Conservation (phyloP, 495 filamentous ascomycete species). For the Sordaria brevicollis region DNA sequence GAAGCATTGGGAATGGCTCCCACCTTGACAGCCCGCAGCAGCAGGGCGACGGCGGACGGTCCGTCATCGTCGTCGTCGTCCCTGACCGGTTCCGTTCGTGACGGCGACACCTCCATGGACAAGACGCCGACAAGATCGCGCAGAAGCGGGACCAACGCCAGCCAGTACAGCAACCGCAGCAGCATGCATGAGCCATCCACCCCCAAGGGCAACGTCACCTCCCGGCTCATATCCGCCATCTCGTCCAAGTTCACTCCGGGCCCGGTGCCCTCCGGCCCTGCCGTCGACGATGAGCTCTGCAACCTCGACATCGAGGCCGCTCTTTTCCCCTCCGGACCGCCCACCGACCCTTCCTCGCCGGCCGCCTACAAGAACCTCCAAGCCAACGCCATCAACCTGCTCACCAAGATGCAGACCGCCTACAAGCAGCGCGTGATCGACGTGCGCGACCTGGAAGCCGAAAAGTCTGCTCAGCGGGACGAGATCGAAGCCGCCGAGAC, state of each 20-base stretch:
- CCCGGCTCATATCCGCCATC: conserved; percentile 35
- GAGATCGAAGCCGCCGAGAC: conserved; percentile 70
- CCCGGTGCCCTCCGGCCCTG: conserved; percentile 14
- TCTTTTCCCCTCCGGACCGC: conserved; percentile 41
- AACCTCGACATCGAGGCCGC: conserved; percentile 53
- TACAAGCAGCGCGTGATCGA: conserved; percentile 54
- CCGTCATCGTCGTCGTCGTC: not conserved
- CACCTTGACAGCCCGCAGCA: not conserved
- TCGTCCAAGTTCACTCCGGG: conserved; percentile 25
- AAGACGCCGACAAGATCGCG: conserved; percentile 24
- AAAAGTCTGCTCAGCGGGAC: conserved; percentile 55
- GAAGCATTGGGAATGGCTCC: not conserved
- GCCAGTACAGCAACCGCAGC: not conserved
- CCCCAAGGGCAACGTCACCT: conserved; percentile 27
- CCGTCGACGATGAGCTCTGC: conserved; percentile 48
- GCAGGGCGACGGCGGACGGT: not conserved
- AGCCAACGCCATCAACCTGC: conserved; percentile 53
- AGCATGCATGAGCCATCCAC: conserved; percentile 11
- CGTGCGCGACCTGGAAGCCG: conserved; percentile 48
- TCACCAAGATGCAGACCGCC: conserved; percentile 56
- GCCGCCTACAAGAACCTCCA: conserved; percentile 63
- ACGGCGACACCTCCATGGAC: conserved; percentile 12
- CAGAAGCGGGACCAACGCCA: conserved; percentile 3
- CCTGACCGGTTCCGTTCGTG: not conserved
- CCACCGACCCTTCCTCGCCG: conserved; percentile 48